Evolutionary conservation across 2,329 filamentous ascomycete species (phyloP), one percentile per base, ranked within the genome.

Genomic region (Claviceps digitariae): DNA sequence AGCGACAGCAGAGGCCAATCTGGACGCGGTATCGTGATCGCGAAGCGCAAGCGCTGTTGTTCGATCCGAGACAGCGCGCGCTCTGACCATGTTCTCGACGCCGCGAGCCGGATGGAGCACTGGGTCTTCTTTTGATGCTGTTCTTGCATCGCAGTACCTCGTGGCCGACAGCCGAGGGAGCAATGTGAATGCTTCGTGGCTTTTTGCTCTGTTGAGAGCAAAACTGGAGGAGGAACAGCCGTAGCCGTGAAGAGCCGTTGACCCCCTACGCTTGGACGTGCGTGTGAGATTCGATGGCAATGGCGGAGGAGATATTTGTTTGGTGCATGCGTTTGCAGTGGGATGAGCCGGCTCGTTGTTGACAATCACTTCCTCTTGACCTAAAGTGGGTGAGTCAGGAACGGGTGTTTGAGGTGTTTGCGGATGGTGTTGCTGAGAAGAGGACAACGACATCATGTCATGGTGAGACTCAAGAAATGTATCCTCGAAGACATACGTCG

Each of bases 141-240:
- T 23, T 8, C 13, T 21, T 34, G 44, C n/a, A 12, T 40, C 25
- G 34, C 20, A 23, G 10, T 15, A 36, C 8, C 13, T 27, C 25
- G 27, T 43, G 5, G 38, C 38, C 15, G 41, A 23, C 13, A 58
- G 23, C 23, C 52, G 52, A 17, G 61, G 59, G 7, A 62, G 55
- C 4, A 63, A 51, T 1, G 61, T 63, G 25, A 57, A 57, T 10
- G 59, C 56, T 25, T 58, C 57, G 34, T 58, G 54, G 25, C 53
- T 56, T 21, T 58, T 59, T n/a, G 56, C 51, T 43, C 54, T 57
- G 56, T 62, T 57, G 12, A 62, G 50, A 25, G 55, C 50, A 41
- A 62, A 60, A 52, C 56, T 62, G 54, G 59, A 62, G 41, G 46
- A 41, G 36, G 5, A 38, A 3, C 4, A 3, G 31, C 4, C 15